Conservation (phyloP, 2,329 filamentous ascomycete species). For the Penicillium janthinellum region DNA sequence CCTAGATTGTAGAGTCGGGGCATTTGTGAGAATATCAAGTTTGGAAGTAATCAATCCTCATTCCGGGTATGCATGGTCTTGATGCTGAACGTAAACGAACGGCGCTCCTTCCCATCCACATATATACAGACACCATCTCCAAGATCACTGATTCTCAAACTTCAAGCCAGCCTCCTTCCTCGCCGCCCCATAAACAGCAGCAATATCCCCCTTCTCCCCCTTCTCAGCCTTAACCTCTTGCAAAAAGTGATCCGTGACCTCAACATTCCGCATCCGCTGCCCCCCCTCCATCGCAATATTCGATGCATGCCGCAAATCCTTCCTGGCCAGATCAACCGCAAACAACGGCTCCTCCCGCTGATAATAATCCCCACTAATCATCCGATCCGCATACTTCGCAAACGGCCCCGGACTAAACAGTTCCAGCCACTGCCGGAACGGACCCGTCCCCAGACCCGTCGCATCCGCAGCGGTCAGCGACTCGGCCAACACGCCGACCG, state of each 20-base stretch:
- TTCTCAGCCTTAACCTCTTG: slow-evolving; percentile 67
- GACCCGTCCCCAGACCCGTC: slow-evolving; percentile 69
- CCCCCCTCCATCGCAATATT: slow-evolving; percentile 66
- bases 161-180: slow-evolving; percentile 72
- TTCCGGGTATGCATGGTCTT: no score
- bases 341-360: slow-evolving; percentile 77
- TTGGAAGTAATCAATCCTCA: no score
- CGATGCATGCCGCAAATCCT: slow-evolving; percentile 77
- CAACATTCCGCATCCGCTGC: slow-evolving; percentile 63
- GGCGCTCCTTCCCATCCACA: background rate
- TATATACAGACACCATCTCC: background rate
- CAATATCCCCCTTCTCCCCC: slow-evolving; percentile 75
- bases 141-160: slow-evolving; percentile 63
- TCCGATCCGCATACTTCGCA: slow-evolving; percentile 71
- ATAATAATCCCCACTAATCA: slow-evolving; percentile 76
- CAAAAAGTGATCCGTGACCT: slow-evolving; percentile 70
- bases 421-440: slow-evolving; percentile 71
- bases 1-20: no score
- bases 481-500: slow-evolving; percentile 78
- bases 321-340: slow-evolving; percentile 76
- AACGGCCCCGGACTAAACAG: slow-evolving; percentile 75
- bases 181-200: slow-evolving; percentile 78
- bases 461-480: slow-evolving; percentile 80
- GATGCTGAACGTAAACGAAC: background rate
- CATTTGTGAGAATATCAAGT: no score